Base-by-base conservation (phyloP, 2,329 filamentous ascomycete genomes). In the Fusarium bactridioides region DNA sequence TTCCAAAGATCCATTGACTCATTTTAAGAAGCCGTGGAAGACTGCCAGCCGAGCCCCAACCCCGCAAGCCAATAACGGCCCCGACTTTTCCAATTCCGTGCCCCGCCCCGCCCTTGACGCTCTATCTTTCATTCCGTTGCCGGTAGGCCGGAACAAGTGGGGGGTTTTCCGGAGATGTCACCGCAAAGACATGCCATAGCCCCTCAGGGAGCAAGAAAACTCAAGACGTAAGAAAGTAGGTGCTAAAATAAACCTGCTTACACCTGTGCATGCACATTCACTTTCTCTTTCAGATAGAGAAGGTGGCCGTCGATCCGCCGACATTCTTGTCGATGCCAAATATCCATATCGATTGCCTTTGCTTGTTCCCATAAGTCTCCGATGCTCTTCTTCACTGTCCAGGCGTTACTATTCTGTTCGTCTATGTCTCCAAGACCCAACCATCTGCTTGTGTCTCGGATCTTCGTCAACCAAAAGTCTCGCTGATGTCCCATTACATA, bases 81-180 rank as follows among this genome's bases (percentile, higher is more conserved):
- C 65, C 58, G 44, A 58, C 57, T 75, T 80, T 80, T 64, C 73
- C 61, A 80, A 80, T 79, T 50, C 50, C 50, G 59, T 69, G 67
- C 48, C 29, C 33, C 19, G 29, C 25, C 31, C 35, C 27, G 45
- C 57, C 56, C 40, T 23, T 50, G n/a, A 44, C 54, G 50, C 47
- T 51, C 23, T 72, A 44, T 73, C 58, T 55, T 62, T 47, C 64
- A 67, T 59, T 58, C 70, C 58, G 56, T 50, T 69, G 58, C 69
- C 65, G 48, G 61, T 58, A 55, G n/a, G 43, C 48, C 61, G 69
- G 69, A 62, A 55, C 33, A 70, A 55, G 70, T 68, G 67, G 70
- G 65, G 64, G 23, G 43, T 25, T 18, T 23, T 70, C 70, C 70
- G 69, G 48, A 60, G 55, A 68, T 38, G 64, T n/a, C 44, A 51